These are phyloP conservation scores for Jasminum sambac DNA, from an alignment of 257 asterid species.

Conservation along the genomic window DNA sequence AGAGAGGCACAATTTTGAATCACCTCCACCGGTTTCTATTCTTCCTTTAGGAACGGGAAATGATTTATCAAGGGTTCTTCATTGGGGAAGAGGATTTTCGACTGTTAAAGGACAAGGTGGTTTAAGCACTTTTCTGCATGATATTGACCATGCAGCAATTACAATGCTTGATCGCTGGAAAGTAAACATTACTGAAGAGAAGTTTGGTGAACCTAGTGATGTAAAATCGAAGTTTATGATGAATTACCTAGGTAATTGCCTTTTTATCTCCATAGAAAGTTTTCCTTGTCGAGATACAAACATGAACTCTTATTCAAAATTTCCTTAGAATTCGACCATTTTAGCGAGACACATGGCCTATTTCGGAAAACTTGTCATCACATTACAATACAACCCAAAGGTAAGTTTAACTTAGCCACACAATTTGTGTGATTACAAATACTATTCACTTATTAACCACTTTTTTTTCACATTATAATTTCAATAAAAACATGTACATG, in stretches of 20 bases:
- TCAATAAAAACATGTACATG: too few species aligned
- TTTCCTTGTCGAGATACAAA: slow-evolving; percentile 6
- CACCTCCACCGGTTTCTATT: slow-evolving; percentile 87
- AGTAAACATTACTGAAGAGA: slow-evolving; percentile 60
- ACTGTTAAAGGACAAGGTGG: slow-evolving; percentile 76
- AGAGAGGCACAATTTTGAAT: slow-evolving; percentile 62
- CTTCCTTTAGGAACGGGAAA: slow-evolving; percentile 93
- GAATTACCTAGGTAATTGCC: slow-evolving; percentile 75
- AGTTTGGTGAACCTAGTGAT: slow-evolving; percentile 35
- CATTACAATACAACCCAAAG: too few species aligned
- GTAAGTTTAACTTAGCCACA: too few species aligned
- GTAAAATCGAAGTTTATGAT: slow-evolving; percentile 76
- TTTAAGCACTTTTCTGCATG: slow-evolving; percentile 67
- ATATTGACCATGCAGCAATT: slow-evolving; percentile 69
- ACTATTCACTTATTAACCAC: too few species aligned
- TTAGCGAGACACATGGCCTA: slow-evolving; percentile 1
- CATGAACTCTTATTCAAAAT: not conserved
- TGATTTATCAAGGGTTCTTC: slow-evolving; percentile 77
- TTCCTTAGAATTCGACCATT: slow-evolving; percentile 8
- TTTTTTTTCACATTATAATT: too few species aligned
- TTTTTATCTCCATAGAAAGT: not conserved
- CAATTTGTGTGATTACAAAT: too few species aligned
- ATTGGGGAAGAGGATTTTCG: slow-evolving; percentile 85
- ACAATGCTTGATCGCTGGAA: slow-evolving; percentile 93
- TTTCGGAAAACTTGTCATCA: too few species aligned